Percentiles rank a stretch among this genome's conserved stretches.
Evolutionary conservation across 2,329 filamentous ascomycete species (phyloP).

Genomic region (Colletotrichum truncatum): DNA sequence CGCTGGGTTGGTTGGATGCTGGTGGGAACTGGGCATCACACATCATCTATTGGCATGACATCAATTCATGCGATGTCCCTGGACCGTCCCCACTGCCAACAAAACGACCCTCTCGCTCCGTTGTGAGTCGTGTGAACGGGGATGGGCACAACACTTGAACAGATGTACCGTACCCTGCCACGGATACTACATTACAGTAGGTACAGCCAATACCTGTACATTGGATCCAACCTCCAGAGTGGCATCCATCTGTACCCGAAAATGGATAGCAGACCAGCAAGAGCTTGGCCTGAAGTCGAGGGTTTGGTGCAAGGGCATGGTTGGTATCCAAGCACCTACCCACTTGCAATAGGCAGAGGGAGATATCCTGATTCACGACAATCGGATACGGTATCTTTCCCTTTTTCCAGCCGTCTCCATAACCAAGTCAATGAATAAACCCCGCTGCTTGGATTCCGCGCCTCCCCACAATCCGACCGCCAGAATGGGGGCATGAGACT

Average conservation of each 20-base stretch:
- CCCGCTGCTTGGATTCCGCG: slow-evolving; percentile 1
- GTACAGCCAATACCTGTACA: neutral
- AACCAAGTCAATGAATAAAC: neutral
- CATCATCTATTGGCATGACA: neutral
- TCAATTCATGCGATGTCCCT: slow-evolving; percentile 1
- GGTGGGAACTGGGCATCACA: neutral
- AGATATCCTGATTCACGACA: slow-evolving; percentile 3
- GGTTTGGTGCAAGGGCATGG: neutral
- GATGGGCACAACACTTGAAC: no score
- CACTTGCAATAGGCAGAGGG: neutral
- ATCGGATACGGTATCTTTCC: slow-evolving; percentile 3
- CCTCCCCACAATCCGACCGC: slow-evolving; percentile 18
- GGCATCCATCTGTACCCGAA: neutral
- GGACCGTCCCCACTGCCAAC: slow-evolving; percentile 2
- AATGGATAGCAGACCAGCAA: slow-evolving; percentile 14
- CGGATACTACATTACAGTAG: no score
- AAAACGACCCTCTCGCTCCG: neutral
- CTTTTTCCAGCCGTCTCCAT: neutral
- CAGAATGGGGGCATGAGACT: neutral
- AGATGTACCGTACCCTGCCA: no score
- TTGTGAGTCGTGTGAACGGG: no score
- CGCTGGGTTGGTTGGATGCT: neutral
- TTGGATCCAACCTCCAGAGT: neutral
- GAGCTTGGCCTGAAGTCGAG: slow-evolving; percentile 28
- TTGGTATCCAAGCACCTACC: slow-evolving; percentile 6